Conservation (phyloP, 108 stramenopile genomes). For the Skeletonema costatum region DNA sequence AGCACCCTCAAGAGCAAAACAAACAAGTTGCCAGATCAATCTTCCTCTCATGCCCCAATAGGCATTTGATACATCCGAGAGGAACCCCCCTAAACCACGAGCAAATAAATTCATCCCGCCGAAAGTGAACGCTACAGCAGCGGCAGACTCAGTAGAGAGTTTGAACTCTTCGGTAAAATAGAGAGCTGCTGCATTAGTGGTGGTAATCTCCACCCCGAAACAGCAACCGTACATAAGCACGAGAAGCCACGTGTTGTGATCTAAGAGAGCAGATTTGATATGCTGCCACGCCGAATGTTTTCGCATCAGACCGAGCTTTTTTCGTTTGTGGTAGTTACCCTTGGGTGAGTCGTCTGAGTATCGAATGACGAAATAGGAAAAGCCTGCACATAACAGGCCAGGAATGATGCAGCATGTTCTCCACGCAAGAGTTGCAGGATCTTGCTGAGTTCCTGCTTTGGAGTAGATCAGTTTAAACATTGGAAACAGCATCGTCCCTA, state of each 20-base stretch:
- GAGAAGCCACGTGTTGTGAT: conserved; percentile 83
- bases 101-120: conserved; percentile 84
- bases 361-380: conserved; percentile 45
- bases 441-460: conserved; percentile 16
- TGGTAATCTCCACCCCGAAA: conserved; percentile 87
- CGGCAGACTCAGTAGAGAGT: conserved; percentile 72
- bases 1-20: conserved; percentile 66
- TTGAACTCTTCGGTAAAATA: conserved; percentile 85
- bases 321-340: conserved; percentile 73
- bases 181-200: conserved; percentile 73
- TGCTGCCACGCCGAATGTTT: conserved; percentile 31
- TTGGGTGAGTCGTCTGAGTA: conserved; percentile 86
- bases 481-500: conserved; percentile 77
- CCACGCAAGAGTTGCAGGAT: conserved; percentile 72
- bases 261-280: conserved; percentile 38
- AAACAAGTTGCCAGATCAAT: conserved; percentile 50
- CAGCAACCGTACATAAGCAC: conserved; percentile 86
- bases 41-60: conserved; percentile 79
- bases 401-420: conserved; percentile 76
- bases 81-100: conserved; percentile 71
- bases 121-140: conserved; percentile 78
- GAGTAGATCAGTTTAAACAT: conserved; percentile 73
- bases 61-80: conserved; percentile 58
- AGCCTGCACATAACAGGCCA: conserved; percentile 58
- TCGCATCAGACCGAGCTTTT: conserved; percentile 62